These are phyloP conservation scores for Teratosphaeria destructans DNA, from an alignment of 2,329 filamentous ascomycete genomes.

Conservation along the genomic window DNA sequence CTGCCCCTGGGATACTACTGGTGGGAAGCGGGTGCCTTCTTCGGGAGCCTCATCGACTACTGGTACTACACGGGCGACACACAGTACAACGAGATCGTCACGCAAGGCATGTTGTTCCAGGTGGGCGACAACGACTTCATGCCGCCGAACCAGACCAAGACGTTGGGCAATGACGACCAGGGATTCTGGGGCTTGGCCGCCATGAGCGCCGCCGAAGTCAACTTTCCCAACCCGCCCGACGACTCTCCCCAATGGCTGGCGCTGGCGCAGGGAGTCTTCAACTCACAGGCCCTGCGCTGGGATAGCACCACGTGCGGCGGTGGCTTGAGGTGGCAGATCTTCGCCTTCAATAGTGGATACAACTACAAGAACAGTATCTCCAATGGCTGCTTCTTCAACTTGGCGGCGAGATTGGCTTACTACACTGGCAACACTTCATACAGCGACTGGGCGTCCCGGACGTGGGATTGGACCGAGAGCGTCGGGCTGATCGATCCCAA, in stretches of 20 bases:
- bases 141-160: slow-evolving; percentile 35
- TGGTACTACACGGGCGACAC: slow-evolving; percentile 58
- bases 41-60: slow-evolving; percentile 60
- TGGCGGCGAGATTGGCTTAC: slow-evolving; percentile 33
- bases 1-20: slow-evolving; percentile 61
- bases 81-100: slow-evolving; percentile 48
- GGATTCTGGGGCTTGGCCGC: slow-evolving; percentile 48
- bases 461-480: slow-evolving; percentile 22
- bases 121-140: slow-evolving; percentile 50
- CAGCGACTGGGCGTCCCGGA: slow-evolving; percentile 48
- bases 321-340: slow-evolving; percentile 29
- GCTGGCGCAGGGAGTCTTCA: slow-evolving; percentile 34
- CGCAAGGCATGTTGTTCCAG: slow-evolving; percentile 50
- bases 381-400: slow-evolving; percentile 43
- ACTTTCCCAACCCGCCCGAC: slow-evolving; percentile 35
- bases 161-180: slow-evolving; percentile 47
- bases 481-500: slow-evolving; percentile 47
- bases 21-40: slow-evolving; percentile 58
- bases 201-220: slow-evolving; percentile 46
- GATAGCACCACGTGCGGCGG: slow-evolving; percentile 28
- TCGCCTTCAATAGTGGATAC: slow-evolving; percentile 41
- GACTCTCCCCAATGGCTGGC: slow-evolving; percentile 35
- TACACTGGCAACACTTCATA: slow-evolving; percentile 44
- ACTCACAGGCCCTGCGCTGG: slow-evolving; percentile 30
- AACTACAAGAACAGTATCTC: slow-evolving; percentile 41